A percentile compares a stretch with the other conserved stretches of the same genome.
phyloP scores from a whole-genome alignment of 164 flowering plant species.

The Berberis vulgaris region DNA sequence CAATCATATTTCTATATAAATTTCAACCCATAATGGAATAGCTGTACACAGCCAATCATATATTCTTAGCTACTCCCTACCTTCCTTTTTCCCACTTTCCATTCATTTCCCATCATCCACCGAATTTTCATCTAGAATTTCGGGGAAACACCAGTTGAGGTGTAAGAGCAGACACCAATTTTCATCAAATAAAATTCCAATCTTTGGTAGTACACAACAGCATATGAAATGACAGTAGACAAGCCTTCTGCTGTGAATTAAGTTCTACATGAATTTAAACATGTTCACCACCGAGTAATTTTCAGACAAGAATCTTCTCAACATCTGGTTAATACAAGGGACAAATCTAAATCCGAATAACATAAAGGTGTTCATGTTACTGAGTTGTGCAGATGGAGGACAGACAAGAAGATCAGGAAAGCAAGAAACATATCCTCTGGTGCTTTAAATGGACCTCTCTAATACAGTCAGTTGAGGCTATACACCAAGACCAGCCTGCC shows the following conservation, averaged over 20 bases:
- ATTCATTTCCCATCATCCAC: no score
- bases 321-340: constrained; percentile 15
- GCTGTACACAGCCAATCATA: no score
- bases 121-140: no score
- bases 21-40: no score
- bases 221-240: background rate
- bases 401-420: constrained; percentile 17
- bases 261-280: constrained; percentile 13
- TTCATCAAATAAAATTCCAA: no score
- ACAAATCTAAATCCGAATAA: constrained; percentile 4
- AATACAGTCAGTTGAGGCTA: constrained; percentile 27
- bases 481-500: constrained; percentile 14
- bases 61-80: no score
- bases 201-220: no score
- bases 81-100: no score
- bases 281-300: background rate
- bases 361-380: constrained; percentile 5
- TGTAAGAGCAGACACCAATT: no score
- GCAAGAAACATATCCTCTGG: constrained; percentile 18
- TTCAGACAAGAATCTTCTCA: constrained; percentile 5
- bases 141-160: no score
- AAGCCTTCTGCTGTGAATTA: constrained; percentile 10
- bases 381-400: constrained; percentile 9
- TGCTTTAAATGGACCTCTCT: constrained; percentile 16
- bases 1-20: no score